phyloP scores from a whole-genome alignment of 306 rosid species.

The Gynostemma pentaphyllum region DNA sequence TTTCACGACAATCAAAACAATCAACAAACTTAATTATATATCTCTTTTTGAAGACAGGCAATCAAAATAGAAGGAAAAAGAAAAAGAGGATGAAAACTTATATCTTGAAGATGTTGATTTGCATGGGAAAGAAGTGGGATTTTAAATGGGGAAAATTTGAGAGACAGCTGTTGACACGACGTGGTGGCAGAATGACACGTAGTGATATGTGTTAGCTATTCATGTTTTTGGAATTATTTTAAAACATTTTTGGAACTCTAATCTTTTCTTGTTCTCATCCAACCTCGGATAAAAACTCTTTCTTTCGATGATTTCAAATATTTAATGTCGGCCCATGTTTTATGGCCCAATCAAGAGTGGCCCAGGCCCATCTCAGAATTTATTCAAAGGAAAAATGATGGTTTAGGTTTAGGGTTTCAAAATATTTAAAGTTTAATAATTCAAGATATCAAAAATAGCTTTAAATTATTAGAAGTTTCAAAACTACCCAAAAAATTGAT shows the following conservation, averaged over 20 bases:
- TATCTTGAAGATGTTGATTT: neutral
- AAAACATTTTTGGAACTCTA: neutral
- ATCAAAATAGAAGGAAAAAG: neutral
- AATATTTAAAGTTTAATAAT: too few relatives aligned
- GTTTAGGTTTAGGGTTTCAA: too few relatives aligned
- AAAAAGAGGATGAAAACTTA: neutral
- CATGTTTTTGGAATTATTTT: neutral
- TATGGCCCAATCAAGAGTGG: too few relatives aligned
- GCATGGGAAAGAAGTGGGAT: slow-evolving; percentile 51
- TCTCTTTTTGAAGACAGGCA: neutral
- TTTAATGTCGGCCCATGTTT: too few relatives aligned
- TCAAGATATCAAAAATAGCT: too few relatives aligned
- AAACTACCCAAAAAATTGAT: too few relatives aligned
- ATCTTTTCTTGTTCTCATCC: too few relatives aligned
- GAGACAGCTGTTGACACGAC: slow-evolving; percentile 43
- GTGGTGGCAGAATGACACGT: slow-evolving; percentile 30
- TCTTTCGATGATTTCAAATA: too few relatives aligned
- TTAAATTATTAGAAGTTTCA: too few relatives aligned
- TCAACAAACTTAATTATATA: neutral
- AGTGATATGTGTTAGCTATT: slow-evolving; percentile 27
- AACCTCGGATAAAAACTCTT: too few relatives aligned
- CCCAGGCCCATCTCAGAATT: too few relatives aligned
- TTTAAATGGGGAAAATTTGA: slow-evolving; percentile 23
- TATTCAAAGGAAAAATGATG: too few relatives aligned
- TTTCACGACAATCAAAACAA: slow-evolving; percentile 3